Evolutionary conservation across 371 early-diverging fungal genomes (phyloP), one percentile per base, ranked within the genome.

Genomic region (Mortierella sp.): DNA sequence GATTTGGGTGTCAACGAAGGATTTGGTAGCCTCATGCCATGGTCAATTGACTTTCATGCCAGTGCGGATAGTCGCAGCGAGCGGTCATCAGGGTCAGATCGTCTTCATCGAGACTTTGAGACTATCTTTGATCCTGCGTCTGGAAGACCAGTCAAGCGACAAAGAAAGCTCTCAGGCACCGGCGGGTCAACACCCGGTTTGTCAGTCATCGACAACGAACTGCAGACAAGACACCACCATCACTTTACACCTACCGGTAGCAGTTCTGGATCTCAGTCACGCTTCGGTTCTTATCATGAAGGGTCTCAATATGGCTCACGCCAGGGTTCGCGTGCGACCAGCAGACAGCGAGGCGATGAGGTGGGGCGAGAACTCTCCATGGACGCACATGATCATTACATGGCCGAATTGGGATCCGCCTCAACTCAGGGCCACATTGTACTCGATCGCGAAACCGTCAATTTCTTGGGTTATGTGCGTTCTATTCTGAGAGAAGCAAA

Each of bases 371-470:
- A 12, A 48, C 24, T 8, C 48, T 48, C 23, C 10, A 9, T 10
- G 18, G 34, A 42, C 19, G 16, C 31, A n/a, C 28, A 28, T n/a
- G 27, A 14, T 41, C 46, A 1, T 1, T n/a, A 18, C 27, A 30
- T 14, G 9, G 31, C 43, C 41, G 31, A 31, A 2, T 0, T 8
- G 45, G 10, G 34, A 2, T 10, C 14, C 53, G 12, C 34, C 2
- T 30, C 24, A 18, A 61, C 62, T 7, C 62, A 58, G 23, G 52
- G 47, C 5, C 62, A 28, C 5, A 7, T 34, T n/a, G 62, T 52
- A 14, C 10, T 67, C n/a, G 73, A 73, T n/a, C 66, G 51, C 3
- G 78, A 70, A 30, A 70, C 78, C 0, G 31, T 45, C 18, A 69
- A 62, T 18, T 76, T 76, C 51, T 21, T 70, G 34, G 21, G 18